Base-by-base conservation (phyloP, 108 stramenopile genomes). In the Mediolabrus comicus region DNA sequence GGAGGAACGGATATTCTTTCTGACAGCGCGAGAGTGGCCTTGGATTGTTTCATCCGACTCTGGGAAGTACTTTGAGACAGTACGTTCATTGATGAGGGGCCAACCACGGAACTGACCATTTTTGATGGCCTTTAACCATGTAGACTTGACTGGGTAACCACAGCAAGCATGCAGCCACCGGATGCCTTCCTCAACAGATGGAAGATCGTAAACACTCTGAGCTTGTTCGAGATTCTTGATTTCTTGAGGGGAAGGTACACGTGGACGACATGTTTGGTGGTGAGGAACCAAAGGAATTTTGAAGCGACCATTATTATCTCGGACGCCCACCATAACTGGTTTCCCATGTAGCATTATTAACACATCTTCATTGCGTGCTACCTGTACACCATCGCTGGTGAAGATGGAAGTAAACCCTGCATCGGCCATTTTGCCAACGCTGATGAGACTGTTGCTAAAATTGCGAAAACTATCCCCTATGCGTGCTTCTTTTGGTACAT, bases 1-100 rank as follows among this genome's bases (percentile, higher is more conserved):
- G 59, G 72, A 65, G 53, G 71, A 72, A 1, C 71, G 62, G 7
- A 64, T 38, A 54, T 58, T 58, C 16, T 63, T 53, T 32, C 71
- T 9, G 19, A 25, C 9, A 43, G 63, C 62, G 19, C 53, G 55
- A 9, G 64, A 19, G 30, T 72, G 71, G 0, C 72, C 72, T 36
- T 71, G 52, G 4, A n/a, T 22, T 7, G 72, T 73, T 30, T 73
- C 58, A 25, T 24, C 17, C 1, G 71, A 46, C 26, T 72, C 64
- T 19, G 54, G 63, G 26, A 46, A 72, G 30, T 73, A 52, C 19
- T 73, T 73, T 0, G n/a, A 2, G 2, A 66, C 64, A 35, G 49
- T 65, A 0, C 14, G 13, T 25, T 14, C 64, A 5, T 32, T 73
- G 11, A 73, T 28, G 22, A 65, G 10, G 25, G 72, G 72, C 71